Base-by-base conservation (phyloP, 352 stramenopile genomes). In the Pythium insidiosum region DNA sequence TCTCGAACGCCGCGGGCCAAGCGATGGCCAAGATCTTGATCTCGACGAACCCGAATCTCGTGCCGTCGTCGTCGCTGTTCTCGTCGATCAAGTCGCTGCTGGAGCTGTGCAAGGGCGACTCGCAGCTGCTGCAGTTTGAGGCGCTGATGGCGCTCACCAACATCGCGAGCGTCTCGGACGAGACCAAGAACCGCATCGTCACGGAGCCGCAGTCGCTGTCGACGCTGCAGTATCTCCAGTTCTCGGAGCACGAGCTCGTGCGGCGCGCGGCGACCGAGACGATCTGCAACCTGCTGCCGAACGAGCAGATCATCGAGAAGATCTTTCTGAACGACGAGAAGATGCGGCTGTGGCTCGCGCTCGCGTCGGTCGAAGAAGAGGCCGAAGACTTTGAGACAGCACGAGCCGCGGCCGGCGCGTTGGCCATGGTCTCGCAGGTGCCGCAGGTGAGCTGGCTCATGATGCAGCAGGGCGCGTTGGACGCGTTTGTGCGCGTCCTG, bases 91-190 rank as follows among this genome's bases (percentile, higher is more conserved):
- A 68, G n/a, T 76, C 81, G 20, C 70, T 99, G 33, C 69, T 98
- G 10, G 79, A 96, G 51, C 49, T 98, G 43, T 95, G 95, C 46
- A 95, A 96, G 54, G 84, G 97, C 12, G 97, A 98, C 40, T 93
- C 91, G 47, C 78, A 92, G 42, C 45, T 95, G 39, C 50, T 91
- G 25, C 75, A 94, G 54, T 95, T 95, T 20, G 81, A 99, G 61
- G 89, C 92, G 18, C 68, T 98, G n/a, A 83, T 99, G 71, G 88
- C 95, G 15, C 68, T 99, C 7, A 99, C 96, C 1, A 99, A 99
- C 54, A 85, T 99, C 12, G 91, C 87, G 26, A 93, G 79, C 16
- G 83, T 96, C 16, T 95, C 85, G 21, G 75, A 97, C 6, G 86
- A 97, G 49, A 97, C 94, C 24, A 98, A 98, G 68, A 84, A 95